Evolutionary conservation across 345 rosid species (phyloP).

Genomic region (Eucalyptus paniculata): DNA sequence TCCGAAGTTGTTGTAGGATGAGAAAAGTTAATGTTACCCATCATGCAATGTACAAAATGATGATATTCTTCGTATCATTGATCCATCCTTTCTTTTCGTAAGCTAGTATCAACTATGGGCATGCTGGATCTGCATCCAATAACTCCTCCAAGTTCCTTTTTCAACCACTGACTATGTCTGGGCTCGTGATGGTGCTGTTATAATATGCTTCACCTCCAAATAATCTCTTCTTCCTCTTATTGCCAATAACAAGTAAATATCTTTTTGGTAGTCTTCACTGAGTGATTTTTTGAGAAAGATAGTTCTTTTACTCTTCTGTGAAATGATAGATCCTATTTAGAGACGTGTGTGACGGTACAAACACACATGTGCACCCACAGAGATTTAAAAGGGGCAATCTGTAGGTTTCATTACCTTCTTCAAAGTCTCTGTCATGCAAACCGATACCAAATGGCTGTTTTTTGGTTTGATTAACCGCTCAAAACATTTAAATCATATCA

Average conservation of each 20-base stretch:
- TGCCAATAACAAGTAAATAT: neutral
- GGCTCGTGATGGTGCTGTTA: conserved; percentile 61
- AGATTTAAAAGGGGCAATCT: no score
- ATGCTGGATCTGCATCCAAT: neutral
- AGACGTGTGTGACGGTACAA: neutral
- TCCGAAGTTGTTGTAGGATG: neutral
- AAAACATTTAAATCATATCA: neutral
- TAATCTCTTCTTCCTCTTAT: neutral
- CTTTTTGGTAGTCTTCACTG: neutral
- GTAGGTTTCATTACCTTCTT: no score
- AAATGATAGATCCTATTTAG: neutral
- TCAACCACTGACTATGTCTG: conserved; percentile 15
- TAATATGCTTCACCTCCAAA: conserved; percentile 84
- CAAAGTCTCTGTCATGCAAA: neutral
- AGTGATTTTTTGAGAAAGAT: neutral
- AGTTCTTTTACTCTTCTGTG: no score
- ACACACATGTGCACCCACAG: neutral
- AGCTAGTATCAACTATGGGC: conserved; percentile 33
- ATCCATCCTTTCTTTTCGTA: neutral
- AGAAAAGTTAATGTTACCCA: neutral
- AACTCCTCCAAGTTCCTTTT: neutral
- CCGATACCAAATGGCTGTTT: neutral
- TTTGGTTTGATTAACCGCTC: neutral
- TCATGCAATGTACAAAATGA: neutral
- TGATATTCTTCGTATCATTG: neutral